Base-by-base conservation (phyloP, 2,329 filamentous ascomycete species). In the Aspergillus glaucus region DNA sequence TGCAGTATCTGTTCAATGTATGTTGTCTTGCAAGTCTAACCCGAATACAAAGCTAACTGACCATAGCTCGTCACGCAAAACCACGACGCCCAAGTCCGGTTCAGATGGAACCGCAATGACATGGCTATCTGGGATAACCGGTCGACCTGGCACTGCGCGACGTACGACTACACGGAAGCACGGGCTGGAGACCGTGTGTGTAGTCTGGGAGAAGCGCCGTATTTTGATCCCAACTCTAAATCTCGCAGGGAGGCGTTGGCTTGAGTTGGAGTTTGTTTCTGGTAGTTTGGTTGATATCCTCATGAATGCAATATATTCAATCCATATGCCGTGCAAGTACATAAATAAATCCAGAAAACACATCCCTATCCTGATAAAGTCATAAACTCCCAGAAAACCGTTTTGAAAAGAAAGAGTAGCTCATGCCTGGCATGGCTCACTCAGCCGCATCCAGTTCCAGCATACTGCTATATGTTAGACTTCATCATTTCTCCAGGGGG, bases 361-460 rank as follows among this genome's bases (percentile, higher is more conserved):
- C 2, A 30, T 30, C 10, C 10, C 10, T 30, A 30, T 9, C 26
- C 26, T 9, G 12, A 30, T 6, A 12, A 12, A 3, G 4, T 30
- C 24, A 26, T 26, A 2, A 26, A 10, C 24, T 26, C 24, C 24
- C 7, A 26, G 9, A 26, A 9, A 22, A 4, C 24, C 5, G 14
- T 6, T n/a, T 36, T 36, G 34, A 36, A 36, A 26, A 6, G 4
- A 7, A 22, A 3, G 5, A 26, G 24, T 26, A 6, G 21, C 9
- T 30, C 4, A 59, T 21, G 51, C 51, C 30, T 55, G 42, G 21
- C 52, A 61, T 12, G 55, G 46, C 47, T 66, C 71, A 2, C 71
- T 73, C 4, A 81, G 66, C 28, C 70, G 65, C 68, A 82, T 70
- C 50, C 77, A 76, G 46, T 79, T 73, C 74, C 77, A 80, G 61